phyloP scores from a whole-genome alignment of 345 rosid genomes.

The Viola odorata region DNA sequence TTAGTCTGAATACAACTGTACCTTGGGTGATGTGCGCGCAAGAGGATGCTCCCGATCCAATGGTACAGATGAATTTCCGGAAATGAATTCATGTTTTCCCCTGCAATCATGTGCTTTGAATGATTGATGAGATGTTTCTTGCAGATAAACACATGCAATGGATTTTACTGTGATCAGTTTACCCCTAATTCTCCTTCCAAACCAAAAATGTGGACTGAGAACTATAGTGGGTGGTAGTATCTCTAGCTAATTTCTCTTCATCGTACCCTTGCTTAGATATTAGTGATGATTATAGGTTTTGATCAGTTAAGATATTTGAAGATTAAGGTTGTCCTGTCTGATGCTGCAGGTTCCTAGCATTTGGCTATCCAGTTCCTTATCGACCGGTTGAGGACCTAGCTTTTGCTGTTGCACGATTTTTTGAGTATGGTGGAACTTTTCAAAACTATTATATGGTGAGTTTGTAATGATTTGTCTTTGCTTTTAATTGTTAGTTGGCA shows the following conservation, averaged over 20 bases:
- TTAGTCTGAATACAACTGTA: constrained; percentile 49
- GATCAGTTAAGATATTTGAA: background rate
- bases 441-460: constrained; percentile 68
- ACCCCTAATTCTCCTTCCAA: constrained; percentile 52
- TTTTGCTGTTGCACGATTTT: constrained; percentile 59
- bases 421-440: constrained; percentile 54
- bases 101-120: background rate
- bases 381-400: constrained; percentile 71
- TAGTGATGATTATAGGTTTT: background rate
- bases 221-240: constrained; percentile 57
- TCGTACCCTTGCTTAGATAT: constrained; percentile 2
- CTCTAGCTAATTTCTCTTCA: background rate
- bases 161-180: constrained; percentile 55
- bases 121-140: background rate
- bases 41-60: constrained; percentile 56
- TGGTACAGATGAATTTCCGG: constrained; percentile 27
- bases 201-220: constrained; percentile 69
- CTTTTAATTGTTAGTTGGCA: background rate
- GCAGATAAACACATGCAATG: constrained; percentile 73
- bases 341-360: constrained; percentile 45
- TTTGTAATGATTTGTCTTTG: background rate
- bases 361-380: constrained; percentile 58
- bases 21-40: constrained; percentile 72
- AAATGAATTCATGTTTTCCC: background rate
- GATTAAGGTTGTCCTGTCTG: background rate